Evolutionary conservation across 192 early-diverging fungal species (phyloP).

Genomic region (Mortierella hygrophila): DNA sequence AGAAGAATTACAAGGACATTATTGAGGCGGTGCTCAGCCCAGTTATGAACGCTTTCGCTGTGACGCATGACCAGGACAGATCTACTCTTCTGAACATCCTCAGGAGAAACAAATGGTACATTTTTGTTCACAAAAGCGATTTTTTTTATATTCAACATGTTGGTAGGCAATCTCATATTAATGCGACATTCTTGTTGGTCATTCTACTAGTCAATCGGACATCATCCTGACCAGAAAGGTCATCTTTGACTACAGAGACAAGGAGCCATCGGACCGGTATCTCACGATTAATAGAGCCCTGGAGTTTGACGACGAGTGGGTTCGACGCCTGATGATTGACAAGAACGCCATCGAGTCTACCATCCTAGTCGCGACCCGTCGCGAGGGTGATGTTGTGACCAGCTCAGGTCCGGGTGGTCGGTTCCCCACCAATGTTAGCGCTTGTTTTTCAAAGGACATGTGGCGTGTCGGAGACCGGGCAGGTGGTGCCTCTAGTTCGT

Average conservation of each 20-base stretch:
- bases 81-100: slow-evolving; percentile 66
- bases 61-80: slow-evolving; percentile 75
- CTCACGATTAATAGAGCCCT: slow-evolving; percentile 75
- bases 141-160: neutral
- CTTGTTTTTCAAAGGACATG: slow-evolving; percentile 72
- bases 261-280: slow-evolving; percentile 71
- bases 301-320: slow-evolving; percentile 73
- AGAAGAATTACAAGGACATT: slow-evolving; percentile 67
- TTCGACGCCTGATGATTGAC: slow-evolving; percentile 81
- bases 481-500: slow-evolving; percentile 56
- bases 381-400: slow-evolving; percentile 61
- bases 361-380: slow-evolving; percentile 72
- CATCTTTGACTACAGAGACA: slow-evolving; percentile 75
- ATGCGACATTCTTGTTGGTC: neutral
- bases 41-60: slow-evolving; percentile 75
- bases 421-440: slow-evolving; percentile 72
- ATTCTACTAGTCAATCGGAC: slow-evolving; percentile 47
- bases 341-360: slow-evolving; percentile 75
- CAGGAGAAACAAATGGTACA: slow-evolving; percentile 60
- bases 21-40: slow-evolving; percentile 76
- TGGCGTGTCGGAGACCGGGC: slow-evolving; percentile 69
- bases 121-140: neutral
- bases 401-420: slow-evolving; percentile 56
- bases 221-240: slow-evolving; percentile 75
- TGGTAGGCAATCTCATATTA: neutral